phyloP scores from a whole-genome alignment of 805 yeast genomes.

The Yamadazyma tumulicola region DNA sequence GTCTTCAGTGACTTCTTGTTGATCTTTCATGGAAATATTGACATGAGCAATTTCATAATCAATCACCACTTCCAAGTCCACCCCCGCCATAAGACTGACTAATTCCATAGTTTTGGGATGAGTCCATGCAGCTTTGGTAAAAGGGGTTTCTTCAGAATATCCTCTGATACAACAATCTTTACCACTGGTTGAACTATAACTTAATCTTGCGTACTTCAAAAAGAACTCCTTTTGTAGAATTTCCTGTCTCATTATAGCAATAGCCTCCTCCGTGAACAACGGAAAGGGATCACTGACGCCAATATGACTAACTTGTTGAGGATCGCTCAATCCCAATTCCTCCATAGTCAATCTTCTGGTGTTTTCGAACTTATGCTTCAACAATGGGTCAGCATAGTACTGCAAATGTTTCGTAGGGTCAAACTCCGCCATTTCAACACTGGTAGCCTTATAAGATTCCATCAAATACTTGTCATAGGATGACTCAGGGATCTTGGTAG shows the following conservation, averaged over 20 bases:
- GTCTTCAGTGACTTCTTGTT: constrained; percentile 30
- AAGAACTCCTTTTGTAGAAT: constrained; percentile 46
- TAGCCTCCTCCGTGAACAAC: constrained; percentile 57
- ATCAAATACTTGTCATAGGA: constrained; percentile 30
- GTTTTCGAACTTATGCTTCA: constrained; percentile 14
- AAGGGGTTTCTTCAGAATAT: constrained; percentile 46
- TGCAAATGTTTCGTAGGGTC: constrained; percentile 33
- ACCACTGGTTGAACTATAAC: constrained; percentile 45
- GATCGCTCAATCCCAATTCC: constrained; percentile 45
- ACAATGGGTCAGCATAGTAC: constrained; percentile 15
- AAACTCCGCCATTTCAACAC: constrained; percentile 22
- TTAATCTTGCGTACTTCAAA: constrained; percentile 40
- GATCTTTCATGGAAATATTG: constrained; percentile 46
- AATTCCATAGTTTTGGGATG: constrained; percentile 55
- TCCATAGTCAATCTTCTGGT: constrained; percentile 40
- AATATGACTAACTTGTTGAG: constrained; percentile 48
- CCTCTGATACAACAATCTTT: constrained; percentile 51
- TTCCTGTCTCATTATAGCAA: constrained; percentile 56
- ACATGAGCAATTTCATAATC: constrained; percentile 57
- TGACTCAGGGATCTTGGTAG: constrained; percentile 29
- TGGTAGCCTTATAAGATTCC: constrained; percentile 21
- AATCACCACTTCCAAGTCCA: constrained; percentile 50
- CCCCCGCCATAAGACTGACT: constrained; percentile 56
- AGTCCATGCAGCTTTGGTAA: constrained; percentile 54
- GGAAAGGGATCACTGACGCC: constrained; percentile 63